Conservation (phyloP, 768 basidiomycete genomes). For the Macrolepiota fuliginosa region DNA sequence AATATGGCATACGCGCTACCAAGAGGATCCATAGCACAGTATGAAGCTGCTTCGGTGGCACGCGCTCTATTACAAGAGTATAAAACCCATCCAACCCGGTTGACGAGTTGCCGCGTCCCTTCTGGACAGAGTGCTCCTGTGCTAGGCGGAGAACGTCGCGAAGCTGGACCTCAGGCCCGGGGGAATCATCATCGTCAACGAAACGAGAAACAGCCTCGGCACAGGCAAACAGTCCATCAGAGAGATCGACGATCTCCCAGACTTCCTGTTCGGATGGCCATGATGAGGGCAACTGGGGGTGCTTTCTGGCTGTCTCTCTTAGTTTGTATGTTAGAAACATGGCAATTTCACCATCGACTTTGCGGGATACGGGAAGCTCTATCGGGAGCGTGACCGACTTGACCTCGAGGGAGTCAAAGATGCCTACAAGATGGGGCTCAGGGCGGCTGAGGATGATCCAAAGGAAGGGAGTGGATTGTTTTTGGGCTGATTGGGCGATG, state of each 20-base stretch:
- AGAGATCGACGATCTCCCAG: neutral
- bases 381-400: neutral
- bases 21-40: neutral
- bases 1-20: neutral
- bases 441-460: conserved; percentile 1
- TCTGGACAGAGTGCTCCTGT: neutral
- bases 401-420: neutral
- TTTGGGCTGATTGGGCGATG: neutral
- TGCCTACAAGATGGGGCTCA: conserved; percentile 3
- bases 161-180: neutral
- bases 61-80: neutral
- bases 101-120: too few relatives aligned
- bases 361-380: conserved; percentile 8
- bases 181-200: neutral
- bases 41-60: neutral
- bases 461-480: neutral
- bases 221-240: conserved; percentile 4
- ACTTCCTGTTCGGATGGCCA: conserved; percentile 8
- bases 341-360: conserved; percentile 6
- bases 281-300: neutral
- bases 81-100: neutral
- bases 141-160: neutral
- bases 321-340: conserved; percentile 8
- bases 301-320: neutral
- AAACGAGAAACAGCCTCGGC: conserved; percentile 7